Percentiles rank a stretch among this genome's conserved stretches.
Evolutionary conservation across 2,329 filamentous ascomycete genomes (phyloP).

Genomic region (Colletotrichum zoysiae): DNA sequence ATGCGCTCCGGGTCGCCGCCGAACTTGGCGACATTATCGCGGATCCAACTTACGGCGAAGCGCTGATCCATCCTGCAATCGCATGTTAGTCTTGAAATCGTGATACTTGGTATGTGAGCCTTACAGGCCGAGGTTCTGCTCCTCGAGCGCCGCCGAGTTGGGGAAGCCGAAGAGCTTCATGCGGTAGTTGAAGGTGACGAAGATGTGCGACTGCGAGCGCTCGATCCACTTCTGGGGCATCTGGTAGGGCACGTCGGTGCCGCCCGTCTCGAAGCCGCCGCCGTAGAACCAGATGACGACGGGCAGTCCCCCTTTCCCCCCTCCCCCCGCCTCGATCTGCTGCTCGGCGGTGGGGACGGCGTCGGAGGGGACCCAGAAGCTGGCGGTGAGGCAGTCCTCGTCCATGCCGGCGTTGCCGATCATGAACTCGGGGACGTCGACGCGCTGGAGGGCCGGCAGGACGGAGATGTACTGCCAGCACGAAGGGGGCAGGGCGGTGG

Average conservation of each 20-base stretch:
- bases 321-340: neutral
- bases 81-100: too few species aligned
- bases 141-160: constrained; percentile 46
- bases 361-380: constrained; percentile 52
- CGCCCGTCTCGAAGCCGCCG: constrained; percentile 47
- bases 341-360: constrained; percentile 20
- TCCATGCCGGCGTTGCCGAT: constrained; percentile 37
- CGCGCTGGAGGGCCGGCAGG: constrained; percentile 34
- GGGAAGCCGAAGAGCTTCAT: constrained; percentile 50
- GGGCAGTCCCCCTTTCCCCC: constrained; percentile 21
- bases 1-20: constrained; percentile 62
- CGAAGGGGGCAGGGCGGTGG: constrained; percentile 27
- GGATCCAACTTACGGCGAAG: constrained; percentile 64
- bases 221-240: constrained; percentile 48
- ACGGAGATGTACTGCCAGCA: constrained; percentile 41
- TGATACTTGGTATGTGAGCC: too few species aligned
- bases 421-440: constrained; percentile 40
- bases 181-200: constrained; percentile 50
- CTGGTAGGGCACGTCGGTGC: constrained; percentile 47
- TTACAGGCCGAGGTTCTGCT: constrained; percentile 61
- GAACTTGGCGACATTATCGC: constrained; percentile 62
- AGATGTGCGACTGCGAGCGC: constrained; percentile 47
- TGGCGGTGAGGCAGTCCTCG: constrained; percentile 75
- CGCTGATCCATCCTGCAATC: constrained; percentile 60
- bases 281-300: constrained; percentile 46